Percentiles rank a stretch among this genome's conserved stretches.
phyloP scores from a whole-genome alignment of 257 asterid genomes.

The Penstemon davidsonii region DNA sequence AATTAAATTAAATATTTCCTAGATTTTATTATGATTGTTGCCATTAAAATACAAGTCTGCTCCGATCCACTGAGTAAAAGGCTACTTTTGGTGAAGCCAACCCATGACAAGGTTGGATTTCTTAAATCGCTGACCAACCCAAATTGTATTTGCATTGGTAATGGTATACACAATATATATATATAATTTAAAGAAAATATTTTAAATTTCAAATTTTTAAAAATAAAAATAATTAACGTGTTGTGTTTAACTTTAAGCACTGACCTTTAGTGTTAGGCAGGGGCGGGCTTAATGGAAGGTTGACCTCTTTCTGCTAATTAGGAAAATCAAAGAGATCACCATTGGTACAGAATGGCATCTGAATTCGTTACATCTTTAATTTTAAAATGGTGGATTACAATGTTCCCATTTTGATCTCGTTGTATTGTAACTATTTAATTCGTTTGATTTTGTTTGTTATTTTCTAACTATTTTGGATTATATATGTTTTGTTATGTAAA shows the following conservation, averaged over 20 bases:
- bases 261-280: conserved; percentile 34
- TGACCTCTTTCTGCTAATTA: conserved; percentile 27
- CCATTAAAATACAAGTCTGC: not conserved
- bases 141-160: not conserved
- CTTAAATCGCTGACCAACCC: conserved; percentile 20
- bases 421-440: not conserved
- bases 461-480: too few species aligned
- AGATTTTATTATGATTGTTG: not conserved
- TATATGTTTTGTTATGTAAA: too few species aligned
- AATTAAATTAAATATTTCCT: not conserved
- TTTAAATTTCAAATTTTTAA: conserved; percentile 18
- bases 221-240: too few species aligned
- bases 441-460: not conserved
- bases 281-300: conserved; percentile 36
- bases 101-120: conserved; percentile 29
- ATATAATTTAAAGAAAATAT: conserved; percentile 9
- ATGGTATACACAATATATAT: conserved; percentile 10
- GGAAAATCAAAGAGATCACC: conserved; percentile 17
- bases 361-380: not conserved
- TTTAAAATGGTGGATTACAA: not conserved
- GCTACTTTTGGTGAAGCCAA: conserved; percentile 19
- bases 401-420: not conserved
- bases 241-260: conserved; percentile 19
- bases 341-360: not conserved
- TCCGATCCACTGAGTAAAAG: not conserved